Conservation (phyloP, 2,329 filamentous ascomycete genomes). For the Stemphylium vesicarium region DNA sequence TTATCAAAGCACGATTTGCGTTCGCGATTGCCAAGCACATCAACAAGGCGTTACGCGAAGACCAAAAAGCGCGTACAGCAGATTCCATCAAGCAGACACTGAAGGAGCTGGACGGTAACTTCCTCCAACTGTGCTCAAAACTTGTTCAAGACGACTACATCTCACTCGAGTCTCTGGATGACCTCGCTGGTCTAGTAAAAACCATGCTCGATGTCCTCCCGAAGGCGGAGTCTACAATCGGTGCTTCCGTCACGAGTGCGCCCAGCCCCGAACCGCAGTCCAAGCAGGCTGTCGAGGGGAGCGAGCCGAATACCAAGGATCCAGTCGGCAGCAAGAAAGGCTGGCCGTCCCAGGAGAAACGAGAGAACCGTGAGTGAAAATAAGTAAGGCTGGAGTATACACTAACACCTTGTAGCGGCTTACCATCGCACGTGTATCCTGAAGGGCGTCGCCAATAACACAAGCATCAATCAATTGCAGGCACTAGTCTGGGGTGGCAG, state of each 20-base stretch:
- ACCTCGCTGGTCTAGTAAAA: slow-evolving; percentile 32
- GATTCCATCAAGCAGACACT: slow-evolving; percentile 24
- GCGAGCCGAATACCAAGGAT: background rate
- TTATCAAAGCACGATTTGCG: slow-evolving; percentile 23
- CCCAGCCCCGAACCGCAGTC: background rate
- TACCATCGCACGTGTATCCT: slow-evolving; percentile 35
- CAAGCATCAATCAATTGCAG: slow-evolving; percentile 39
- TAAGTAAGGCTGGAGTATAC: background rate
- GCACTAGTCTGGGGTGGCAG: slow-evolving; percentile 48
- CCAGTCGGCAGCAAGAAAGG: slow-evolving; percentile 18
- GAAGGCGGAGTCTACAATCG: slow-evolving; percentile 12
- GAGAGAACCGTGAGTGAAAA: slow-evolving; percentile 32
- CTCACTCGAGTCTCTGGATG: slow-evolving; percentile 26
- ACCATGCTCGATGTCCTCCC: slow-evolving; percentile 25
- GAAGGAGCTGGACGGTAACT: slow-evolving; percentile 24
- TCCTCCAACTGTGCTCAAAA: slow-evolving; percentile 29
- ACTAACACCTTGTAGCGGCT: slow-evolving; percentile 26
- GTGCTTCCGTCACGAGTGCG: background rate
- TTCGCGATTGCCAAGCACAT: slow-evolving; percentile 30
- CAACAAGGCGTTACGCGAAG: slow-evolving; percentile 23
- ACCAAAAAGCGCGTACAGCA: slow-evolving; percentile 8
- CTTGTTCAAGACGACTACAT: slow-evolving; percentile 30
- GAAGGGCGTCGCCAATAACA: slow-evolving; percentile 30
- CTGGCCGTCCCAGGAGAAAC: slow-evolving; percentile 42
- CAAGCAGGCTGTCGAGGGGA: background rate